Conservation (phyloP, 2,329 filamentous ascomycete genomes). For the Albifimbria verrucaria region DNA sequence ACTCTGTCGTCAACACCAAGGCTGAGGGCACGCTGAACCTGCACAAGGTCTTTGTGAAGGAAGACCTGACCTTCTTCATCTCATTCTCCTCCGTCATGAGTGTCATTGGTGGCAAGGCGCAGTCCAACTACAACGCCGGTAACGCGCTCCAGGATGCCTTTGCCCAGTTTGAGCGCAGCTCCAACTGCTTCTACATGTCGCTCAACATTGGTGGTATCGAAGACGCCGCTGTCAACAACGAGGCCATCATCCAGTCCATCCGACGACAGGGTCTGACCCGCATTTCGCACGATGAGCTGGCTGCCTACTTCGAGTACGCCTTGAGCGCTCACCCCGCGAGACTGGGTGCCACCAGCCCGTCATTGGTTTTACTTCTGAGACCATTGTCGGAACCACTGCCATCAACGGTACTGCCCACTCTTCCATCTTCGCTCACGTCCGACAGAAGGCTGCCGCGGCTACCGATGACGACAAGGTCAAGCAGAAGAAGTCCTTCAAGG, state of each 20-base stretch:
- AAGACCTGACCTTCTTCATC: conserved; percentile 12
- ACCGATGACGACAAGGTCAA: neutral
- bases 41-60: conserved; percentile 1
- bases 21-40: conserved; percentile 11
- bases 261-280: neutral
- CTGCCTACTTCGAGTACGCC: conserved; percentile 3
- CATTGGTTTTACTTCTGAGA: conserved; percentile 2
- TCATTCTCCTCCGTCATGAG: conserved; percentile 12
- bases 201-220: conserved; percentile 3
- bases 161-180: conserved; percentile 5
- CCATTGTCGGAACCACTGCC: neutral
- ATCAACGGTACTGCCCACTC: conserved; percentile 2
- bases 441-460: neutral
- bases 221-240: conserved; percentile 2
- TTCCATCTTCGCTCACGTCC: conserved; percentile 3
- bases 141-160: conserved; percentile 14
- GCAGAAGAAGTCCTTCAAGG: conserved; percentile 1
- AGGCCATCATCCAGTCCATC: neutral
- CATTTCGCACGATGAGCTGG: conserved; percentile 1
- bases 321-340: neutral
- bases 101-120: conserved; percentile 10
- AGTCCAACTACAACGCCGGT: conserved; percentile 13
- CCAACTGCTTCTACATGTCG: conserved; percentile 3
- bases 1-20: conserved; percentile 9
- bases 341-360: conserved; percentile 2